Evolutionary conservation across 1,139 yeast species (phyloP).

Genomic region (Yamadazyma kanchanaburiensis): DNA sequence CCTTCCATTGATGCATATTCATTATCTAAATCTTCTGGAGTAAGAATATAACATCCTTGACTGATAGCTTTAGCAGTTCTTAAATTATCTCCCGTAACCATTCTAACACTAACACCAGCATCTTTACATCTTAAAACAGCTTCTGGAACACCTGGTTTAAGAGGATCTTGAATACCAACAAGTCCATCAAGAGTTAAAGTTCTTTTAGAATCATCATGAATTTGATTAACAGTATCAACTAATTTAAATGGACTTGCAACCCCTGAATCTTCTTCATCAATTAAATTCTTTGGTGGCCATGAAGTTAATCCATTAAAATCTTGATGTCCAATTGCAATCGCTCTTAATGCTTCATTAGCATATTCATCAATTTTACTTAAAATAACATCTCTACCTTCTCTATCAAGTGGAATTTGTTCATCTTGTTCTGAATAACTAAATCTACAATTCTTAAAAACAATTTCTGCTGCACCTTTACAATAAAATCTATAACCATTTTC

Average conservation of each 20-base stretch:
- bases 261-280: constrained; percentile 20
- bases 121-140: constrained; percentile 81
- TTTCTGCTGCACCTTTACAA: constrained; percentile 94
- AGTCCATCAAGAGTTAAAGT: constrained; percentile 57
- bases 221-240: constrained; percentile 22
- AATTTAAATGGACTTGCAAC: constrained; percentile 50
- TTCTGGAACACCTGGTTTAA: constrained; percentile 83
- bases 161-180: constrained; percentile 93
- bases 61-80: constrained; percentile 91
- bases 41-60: constrained; percentile 74
- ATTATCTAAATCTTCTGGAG: constrained; percentile 49
- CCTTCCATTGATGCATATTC: constrained; percentile 85
- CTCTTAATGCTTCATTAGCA: constrained; percentile 78
- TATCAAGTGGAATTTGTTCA: constrained; percentile 19
- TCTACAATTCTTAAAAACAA: constrained; percentile 64
- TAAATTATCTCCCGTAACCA: constrained; percentile 97
- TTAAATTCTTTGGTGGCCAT: constrained; percentile 66
- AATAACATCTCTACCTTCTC: constrained; percentile 31
- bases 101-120: constrained; percentile 93
- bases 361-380: constrained; percentile 53
- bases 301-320: constrained; percentile 48
- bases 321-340: constrained; percentile 78
- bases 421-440: constrained; percentile 20
- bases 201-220: constrained; percentile 26
- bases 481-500: constrained; percentile 57